Percentiles rank a stretch among this genome's conserved stretches.
Evolutionary conservation across 345 rosid genomes (phyloP).

Genomic region (Gossypium turneri): DNA sequence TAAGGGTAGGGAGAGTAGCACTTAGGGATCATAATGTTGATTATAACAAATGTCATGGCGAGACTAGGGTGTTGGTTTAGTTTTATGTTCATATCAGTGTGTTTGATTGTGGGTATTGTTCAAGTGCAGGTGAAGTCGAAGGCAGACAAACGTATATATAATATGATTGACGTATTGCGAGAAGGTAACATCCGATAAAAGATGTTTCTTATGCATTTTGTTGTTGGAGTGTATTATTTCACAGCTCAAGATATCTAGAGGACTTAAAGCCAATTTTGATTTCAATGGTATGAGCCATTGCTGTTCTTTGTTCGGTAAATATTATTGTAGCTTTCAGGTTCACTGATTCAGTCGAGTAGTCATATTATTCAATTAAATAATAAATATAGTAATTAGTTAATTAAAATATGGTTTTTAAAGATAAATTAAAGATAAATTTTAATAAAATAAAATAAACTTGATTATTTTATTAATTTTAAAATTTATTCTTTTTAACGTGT

Average conservation of each 20-base stretch:
- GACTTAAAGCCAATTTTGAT: neutral
- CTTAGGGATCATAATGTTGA: neutral
- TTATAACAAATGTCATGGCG: neutral
- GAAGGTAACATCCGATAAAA: slow-evolving; percentile 53
- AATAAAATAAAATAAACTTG: too few species aligned
- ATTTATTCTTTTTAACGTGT: too few species aligned
- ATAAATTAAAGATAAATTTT: too few species aligned
- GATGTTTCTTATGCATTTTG: neutral
- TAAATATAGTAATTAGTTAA: too few species aligned
- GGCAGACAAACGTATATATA: slow-evolving; percentile 71
- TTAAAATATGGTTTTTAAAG: too few species aligned
- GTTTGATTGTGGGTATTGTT: neutral
- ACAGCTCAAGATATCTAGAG: neutral
- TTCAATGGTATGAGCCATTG: too few species aligned
- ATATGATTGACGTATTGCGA: slow-evolving; percentile 81
- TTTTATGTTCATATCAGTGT: neutral
- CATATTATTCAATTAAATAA: too few species aligned
- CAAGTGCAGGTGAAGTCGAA: slow-evolving; percentile 48
- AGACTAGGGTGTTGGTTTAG: too few species aligned
- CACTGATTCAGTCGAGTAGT: too few species aligned
- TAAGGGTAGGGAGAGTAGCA: neutral
- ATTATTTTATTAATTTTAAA: too few species aligned
- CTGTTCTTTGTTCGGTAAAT: neutral
- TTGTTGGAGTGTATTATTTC: neutral
- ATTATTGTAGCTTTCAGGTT: too few species aligned